These are phyloP conservation scores for Penicillium lagena DNA, from an alignment of 495 filamentous ascomycete genomes.

Conservation along the genomic window DNA sequence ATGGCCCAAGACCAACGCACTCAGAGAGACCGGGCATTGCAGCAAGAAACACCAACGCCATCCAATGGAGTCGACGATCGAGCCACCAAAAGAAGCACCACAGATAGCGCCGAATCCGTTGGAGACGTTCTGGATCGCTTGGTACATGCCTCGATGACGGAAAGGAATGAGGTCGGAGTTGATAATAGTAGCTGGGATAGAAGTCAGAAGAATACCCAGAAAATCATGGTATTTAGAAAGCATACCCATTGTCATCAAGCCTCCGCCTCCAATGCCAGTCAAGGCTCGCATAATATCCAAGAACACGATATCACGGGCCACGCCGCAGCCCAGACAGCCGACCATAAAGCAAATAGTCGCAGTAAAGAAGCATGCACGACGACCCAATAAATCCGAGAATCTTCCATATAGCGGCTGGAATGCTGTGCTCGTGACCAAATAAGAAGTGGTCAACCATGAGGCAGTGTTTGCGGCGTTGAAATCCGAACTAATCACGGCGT, in stretches of 20 bases:
- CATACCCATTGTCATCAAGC: constrained; percentile 56
- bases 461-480: constrained; percentile 57
- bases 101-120: constrained; percentile 60
- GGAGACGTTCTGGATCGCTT: constrained; percentile 55
- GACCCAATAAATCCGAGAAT: constrained; percentile 40
- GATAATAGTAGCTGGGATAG: constrained; percentile 49
- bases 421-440: constrained; percentile 54
- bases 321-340: constrained; percentile 41
- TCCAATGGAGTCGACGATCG: constrained; percentile 57
- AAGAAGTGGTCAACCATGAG: constrained; percentile 62
- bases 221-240: not conserved
- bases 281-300: constrained; percentile 78
- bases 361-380: constrained; percentile 33
- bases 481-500: constrained; percentile 62
- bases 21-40: constrained; percentile 44
- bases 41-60: constrained; percentile 56
- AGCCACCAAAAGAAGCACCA: constrained; percentile 60
- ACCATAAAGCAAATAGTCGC: constrained; percentile 37
- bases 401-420: constrained; percentile 51
- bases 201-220: not conserved
- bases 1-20: constrained; percentile 47
- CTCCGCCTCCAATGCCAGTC: constrained; percentile 59
- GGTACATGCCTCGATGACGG: constrained; percentile 57
- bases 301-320: constrained; percentile 46
- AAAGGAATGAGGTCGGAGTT: constrained; percentile 63